These are phyloP conservation scores for Monotropa hypopitys DNA, from an alignment of 179 eudicot genomes.

Conservation along the genomic window DNA sequence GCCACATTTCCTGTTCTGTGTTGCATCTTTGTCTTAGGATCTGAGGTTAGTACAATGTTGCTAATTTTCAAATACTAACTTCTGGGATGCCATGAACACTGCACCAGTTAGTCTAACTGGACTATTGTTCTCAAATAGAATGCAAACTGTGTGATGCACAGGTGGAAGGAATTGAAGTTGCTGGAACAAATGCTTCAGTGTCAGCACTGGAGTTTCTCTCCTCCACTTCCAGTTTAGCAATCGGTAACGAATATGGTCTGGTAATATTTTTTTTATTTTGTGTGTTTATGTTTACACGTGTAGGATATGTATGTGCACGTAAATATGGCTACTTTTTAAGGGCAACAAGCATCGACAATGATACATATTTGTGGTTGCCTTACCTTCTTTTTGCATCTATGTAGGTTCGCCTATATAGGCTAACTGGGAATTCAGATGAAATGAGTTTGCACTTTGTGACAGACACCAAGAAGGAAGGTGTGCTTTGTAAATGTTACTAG, in stretches of 20 bases:
- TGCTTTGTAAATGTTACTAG: not conserved
- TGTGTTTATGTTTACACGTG: not conserved
- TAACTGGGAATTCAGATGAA: conserved; percentile 22
- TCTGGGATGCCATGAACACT: not conserved
- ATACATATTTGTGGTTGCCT: conserved; percentile 1
- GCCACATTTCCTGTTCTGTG: conserved; percentile 73
- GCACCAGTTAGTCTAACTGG: not conserved
- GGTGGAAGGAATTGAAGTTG: conserved; percentile 41
- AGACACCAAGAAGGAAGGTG: conserved; percentile 52
- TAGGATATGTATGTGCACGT: not conserved
- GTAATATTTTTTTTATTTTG: conserved; percentile 26
- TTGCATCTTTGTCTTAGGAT: conserved; percentile 33
- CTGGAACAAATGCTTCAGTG: conserved; percentile 52
- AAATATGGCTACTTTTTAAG: conserved; percentile 1
- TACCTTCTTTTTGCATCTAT: conserved; percentile 11
- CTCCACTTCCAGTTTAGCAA: conserved; percentile 44
- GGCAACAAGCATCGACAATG: not conserved
- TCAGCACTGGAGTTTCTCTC: conserved; percentile 71
- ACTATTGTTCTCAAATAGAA: conserved; percentile 5
- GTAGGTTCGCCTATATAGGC: conserved; percentile 53
- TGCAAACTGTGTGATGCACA: conserved; percentile 18
- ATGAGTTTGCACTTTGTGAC: conserved; percentile 41
- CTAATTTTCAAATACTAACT: not conserved
- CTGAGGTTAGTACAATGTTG: conserved; percentile 45
- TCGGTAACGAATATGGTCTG: conserved; percentile 65